Conservation (phyloP, 2,329 filamentous ascomycete species). For the Aspergillus sp. region DNA sequence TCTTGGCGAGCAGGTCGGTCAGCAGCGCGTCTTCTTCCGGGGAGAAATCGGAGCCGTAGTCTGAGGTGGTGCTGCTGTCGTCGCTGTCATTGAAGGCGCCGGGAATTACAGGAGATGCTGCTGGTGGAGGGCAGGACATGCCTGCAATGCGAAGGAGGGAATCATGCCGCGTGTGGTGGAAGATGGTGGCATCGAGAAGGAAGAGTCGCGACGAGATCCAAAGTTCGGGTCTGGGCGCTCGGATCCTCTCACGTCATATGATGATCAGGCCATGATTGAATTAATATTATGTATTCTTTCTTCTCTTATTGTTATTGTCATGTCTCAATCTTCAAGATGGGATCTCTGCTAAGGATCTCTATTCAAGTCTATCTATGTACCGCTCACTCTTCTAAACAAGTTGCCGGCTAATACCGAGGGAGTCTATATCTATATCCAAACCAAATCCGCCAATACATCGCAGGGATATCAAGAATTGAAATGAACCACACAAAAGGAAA, state of each 20-base stretch:
- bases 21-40: slow-evolving; percentile 59
- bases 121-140: slow-evolving; percentile 34
- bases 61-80: slow-evolving; percentile 42
- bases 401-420: slow-evolving; percentile 11
- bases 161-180: slow-evolving; percentile 22
- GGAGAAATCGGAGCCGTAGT: slow-evolving; percentile 67
- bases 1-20: slow-evolving; percentile 53
- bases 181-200: not conserved
- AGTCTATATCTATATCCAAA: not conserved
- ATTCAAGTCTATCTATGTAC: slow-evolving; percentile 13
- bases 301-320: not conserved
- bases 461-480: not conserved
- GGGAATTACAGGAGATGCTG: slow-evolving; percentile 12
- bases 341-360: not conserved
- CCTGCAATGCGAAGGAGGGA: slow-evolving; percentile 25
- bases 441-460: slow-evolving; percentile 3
- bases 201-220: not conserved
- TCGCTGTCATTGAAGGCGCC: slow-evolving; percentile 25
- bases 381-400: not conserved
- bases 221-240: not conserved
- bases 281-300: too few species aligned
- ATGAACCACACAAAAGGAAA: not conserved
- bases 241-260: slow-evolving; percentile 12
- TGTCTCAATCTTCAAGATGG: not conserved
- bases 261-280: not conserved